Percentiles rank a stretch among this genome's conserved stretches.
phyloP scores from a whole-genome alignment of 1,284 basidiomycete genomes.

The Ganoderma leucocontextum region DNA sequence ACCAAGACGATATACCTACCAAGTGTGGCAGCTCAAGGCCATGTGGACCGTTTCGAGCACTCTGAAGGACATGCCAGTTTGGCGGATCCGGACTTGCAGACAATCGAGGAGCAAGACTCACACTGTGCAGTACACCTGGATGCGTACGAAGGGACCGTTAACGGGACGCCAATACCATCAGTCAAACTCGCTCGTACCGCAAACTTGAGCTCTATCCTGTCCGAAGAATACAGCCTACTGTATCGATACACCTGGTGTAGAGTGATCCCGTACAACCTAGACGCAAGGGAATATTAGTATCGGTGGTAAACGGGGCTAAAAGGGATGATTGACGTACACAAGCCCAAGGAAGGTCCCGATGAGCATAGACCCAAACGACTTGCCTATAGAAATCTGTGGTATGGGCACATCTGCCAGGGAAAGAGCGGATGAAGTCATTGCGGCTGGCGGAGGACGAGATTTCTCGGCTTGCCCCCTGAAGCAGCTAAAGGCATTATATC shows the following conservation, averaged over 20 bases:
- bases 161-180: not conserved
- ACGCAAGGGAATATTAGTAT: not conserved
- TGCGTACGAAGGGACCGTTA: not conserved
- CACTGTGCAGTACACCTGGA: slow-evolving; percentile 1
- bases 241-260: slow-evolving; percentile 8
- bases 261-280: not conserved
- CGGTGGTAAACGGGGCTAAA: not conserved
- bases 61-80: not conserved
- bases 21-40: slow-evolving; percentile 5
- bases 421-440: not conserved
- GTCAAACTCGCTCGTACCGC: not conserved
- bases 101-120: not conserved
- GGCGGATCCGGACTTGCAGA: not conserved
- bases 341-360: not conserved
- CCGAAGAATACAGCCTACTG: not conserved
- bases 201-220: not conserved
- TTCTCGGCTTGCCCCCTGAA: not conserved
- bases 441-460: not conserved
- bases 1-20: not conserved
- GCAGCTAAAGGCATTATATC: not conserved
- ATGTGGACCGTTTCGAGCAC: slow-evolving; percentile 4
- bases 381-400: not conserved
- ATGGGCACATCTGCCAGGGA: not conserved
- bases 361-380: not conserved
- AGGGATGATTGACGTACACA: not conserved